Percentiles rank a stretch among this genome's conserved stretches.
Conservation (phyloP, 2,329 filamentous ascomycete species). For the Trichoderma brevicompactum region DNA sequence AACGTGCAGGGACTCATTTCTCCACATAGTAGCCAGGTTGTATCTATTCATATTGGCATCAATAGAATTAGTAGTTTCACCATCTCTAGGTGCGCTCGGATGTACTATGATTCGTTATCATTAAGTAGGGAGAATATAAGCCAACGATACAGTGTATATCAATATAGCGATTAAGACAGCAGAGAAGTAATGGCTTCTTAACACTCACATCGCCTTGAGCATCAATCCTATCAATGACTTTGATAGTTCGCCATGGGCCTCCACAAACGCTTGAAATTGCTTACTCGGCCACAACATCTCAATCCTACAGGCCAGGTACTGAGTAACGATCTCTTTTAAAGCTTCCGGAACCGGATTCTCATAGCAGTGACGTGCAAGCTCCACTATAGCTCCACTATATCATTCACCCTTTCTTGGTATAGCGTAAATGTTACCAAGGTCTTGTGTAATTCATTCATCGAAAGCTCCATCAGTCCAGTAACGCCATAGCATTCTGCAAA, state of each 20-base stretch:
- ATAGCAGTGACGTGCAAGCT: constrained; percentile 28
- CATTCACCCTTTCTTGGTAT: neutral
- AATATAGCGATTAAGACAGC: too few species aligned
- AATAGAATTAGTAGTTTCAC: too few species aligned
- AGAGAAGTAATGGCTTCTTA: too few species aligned
- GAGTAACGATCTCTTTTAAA: constrained; percentile 24
- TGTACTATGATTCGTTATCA: too few species aligned
- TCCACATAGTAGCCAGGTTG: too few species aligned
- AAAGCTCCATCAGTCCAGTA: constrained; percentile 16
- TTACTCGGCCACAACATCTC: constrained; percentile 28
- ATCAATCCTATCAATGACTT: constrained; percentile 9
- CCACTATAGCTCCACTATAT: constrained; percentile 23
- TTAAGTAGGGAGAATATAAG: too few species aligned
- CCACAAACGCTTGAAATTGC: constrained; percentile 26
- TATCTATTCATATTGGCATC: too few species aligned
- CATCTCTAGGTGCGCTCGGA: too few species aligned
- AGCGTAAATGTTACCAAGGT: neutral
- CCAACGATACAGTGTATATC: too few species aligned
- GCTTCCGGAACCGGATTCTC: constrained; percentile 9
- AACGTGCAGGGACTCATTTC: too few species aligned
- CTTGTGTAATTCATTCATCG: constrained; percentile 26
- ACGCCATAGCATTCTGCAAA: constrained; percentile 31
- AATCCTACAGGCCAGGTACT: constrained; percentile 28
- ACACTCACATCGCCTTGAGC: too few species aligned
- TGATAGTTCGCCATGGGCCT: constrained; percentile 22